Evolutionary conservation across 208 protist genomes (phyloP).

Genomic region (Histomonas meleagridis): DNA sequence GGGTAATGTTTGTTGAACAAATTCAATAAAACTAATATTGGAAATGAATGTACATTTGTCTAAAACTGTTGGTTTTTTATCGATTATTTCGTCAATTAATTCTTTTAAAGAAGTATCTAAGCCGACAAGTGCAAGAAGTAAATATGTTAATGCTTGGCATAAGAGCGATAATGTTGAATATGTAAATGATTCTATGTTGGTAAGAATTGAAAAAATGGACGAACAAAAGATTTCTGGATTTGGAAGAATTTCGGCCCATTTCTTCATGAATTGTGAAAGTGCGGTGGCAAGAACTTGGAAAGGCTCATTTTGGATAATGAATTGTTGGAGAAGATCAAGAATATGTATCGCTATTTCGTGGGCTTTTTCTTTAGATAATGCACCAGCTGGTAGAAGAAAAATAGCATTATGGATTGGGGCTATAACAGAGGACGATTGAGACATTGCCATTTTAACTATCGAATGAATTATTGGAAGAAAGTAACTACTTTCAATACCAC

Average conservation of each 20-base stretch:
- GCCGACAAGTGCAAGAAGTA: background rate
- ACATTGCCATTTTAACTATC: background rate
- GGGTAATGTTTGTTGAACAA: background rate
- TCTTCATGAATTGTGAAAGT: slow-evolving; percentile 32
- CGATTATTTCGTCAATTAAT: background rate
- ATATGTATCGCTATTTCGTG: background rate
- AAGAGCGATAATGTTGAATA: background rate
- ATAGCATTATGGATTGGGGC: background rate
- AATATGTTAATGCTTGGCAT: background rate
- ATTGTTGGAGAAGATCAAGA: background rate
- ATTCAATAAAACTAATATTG: background rate
- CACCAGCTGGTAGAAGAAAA: background rate
- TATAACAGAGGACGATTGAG: background rate
- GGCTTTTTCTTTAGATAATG: background rate
- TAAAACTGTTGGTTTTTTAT: background rate
- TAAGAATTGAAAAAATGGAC: background rate
- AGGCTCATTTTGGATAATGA: background rate
- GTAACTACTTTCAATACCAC: background rate
- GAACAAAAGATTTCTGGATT: background rate
- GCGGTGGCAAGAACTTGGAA: background rate
- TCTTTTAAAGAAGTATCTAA: background rate
- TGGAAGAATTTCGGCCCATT: background rate
- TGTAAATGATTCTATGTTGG: background rate
- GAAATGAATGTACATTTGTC: background rate
- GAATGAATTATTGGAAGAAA: background rate